Evolutionary conservation across 345 rosid species (phyloP).

Genomic region (Eucalyptus leucophloia): DNA sequence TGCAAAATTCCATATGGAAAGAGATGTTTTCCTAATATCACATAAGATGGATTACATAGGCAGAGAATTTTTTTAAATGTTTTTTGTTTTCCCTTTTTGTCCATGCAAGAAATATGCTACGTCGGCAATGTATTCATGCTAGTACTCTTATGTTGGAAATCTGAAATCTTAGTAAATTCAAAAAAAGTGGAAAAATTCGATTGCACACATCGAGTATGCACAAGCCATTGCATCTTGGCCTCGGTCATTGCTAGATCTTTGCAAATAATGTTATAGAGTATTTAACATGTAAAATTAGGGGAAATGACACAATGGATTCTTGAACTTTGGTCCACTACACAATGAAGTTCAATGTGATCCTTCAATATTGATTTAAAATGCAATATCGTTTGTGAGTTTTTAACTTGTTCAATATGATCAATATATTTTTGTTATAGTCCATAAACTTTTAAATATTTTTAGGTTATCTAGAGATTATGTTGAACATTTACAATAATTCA

Average conservation of each 20-base stretch:
- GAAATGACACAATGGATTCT: not conserved
- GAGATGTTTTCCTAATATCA: not conserved
- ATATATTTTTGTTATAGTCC: rapidly evolving
- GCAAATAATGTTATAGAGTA: not conserved
- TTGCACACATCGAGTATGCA: not conserved
- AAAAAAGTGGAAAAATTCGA: not conserved
- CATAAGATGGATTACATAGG: not conserved
- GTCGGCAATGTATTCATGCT: not conserved
- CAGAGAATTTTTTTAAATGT: not conserved
- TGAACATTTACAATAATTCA: not conserved
- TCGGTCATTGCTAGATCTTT: not conserved
- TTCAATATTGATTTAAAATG: not conserved
- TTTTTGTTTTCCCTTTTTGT: not conserved
- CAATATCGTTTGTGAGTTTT: rapidly evolving
- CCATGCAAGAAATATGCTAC: not conserved
- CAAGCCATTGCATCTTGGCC: not conserved
- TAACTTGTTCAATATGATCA: not conserved
- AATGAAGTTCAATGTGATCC: not conserved
- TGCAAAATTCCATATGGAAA: not conserved
- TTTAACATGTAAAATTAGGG: not conserved
- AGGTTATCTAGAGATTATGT: not conserved
- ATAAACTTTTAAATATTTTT: not conserved
- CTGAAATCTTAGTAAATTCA: not conserved
- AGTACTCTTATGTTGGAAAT: not conserved
- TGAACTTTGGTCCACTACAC: not conserved